Percentiles rank a stretch among this genome's conserved stretches.
Evolutionary conservation across 2,329 filamentous ascomycete species (phyloP).

Genomic region (Botrytis aclada): DNA sequence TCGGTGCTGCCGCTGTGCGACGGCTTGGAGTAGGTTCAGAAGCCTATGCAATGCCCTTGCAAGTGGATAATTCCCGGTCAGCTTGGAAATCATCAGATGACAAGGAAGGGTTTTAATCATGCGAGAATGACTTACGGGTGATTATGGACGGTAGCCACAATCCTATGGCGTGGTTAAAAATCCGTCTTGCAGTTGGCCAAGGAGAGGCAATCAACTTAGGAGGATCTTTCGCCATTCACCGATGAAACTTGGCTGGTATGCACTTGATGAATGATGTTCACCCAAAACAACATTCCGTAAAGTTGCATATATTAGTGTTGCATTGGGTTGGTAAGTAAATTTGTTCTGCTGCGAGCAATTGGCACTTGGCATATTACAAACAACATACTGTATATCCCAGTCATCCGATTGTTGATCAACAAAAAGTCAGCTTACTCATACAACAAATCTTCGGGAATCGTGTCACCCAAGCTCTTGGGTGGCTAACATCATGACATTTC

Average conservation of each 20-base stretch:
- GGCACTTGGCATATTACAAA: neutral
- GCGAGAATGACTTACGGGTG: neutral
- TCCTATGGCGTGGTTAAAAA: neutral
- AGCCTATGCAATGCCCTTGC: neutral
- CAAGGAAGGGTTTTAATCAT: no score
- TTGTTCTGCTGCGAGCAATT: neutral
- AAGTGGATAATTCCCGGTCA: neutral
- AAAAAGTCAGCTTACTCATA: slow-evolving; percentile 9
- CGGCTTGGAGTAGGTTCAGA: no score
- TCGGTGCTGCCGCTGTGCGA: neutral
- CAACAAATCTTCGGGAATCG: neutral
- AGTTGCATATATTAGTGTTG: neutral
- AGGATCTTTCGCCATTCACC: neutral
- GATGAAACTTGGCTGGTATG: neutral
- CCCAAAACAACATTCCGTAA: neutral
- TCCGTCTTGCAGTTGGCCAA: neutral
- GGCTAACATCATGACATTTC: neutral
- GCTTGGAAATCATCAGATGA: neutral
- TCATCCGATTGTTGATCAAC: neutral
- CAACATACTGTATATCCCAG: neutral
- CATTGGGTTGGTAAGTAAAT: neutral
- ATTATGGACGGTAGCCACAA: neutral
- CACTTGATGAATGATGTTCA: neutral
- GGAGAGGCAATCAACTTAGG: neutral
- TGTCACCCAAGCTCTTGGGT: neutral